Percentiles rank a stretch among this genome's conserved stretches.
Conservation (phyloP, 2,329 filamentous ascomycete genomes). For the Cytospora mali region DNA sequence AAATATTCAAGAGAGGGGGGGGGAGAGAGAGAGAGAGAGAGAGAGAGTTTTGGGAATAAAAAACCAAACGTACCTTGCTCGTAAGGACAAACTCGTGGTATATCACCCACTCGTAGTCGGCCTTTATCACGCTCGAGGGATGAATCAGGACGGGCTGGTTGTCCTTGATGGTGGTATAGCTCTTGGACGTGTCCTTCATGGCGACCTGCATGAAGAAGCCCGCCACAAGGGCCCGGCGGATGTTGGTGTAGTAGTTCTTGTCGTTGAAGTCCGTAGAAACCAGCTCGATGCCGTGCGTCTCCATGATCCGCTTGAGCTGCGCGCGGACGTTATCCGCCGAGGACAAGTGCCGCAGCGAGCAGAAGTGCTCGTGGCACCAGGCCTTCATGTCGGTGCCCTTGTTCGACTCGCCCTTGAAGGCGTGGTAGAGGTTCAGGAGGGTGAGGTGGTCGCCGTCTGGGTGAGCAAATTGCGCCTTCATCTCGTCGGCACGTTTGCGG, state of each 20-base stretch:
- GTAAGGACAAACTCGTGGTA: constrained; percentile 99
- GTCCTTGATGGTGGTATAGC: constrained; percentile 95
- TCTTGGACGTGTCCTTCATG: constrained; percentile 89
- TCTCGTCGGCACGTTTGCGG: constrained; percentile 91
- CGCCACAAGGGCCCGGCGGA: constrained; percentile 84
- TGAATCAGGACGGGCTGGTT: constrained; percentile 92
- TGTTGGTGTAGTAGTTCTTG: constrained; percentile 98
- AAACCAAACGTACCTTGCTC: constrained; percentile 45
- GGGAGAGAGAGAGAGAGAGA: no score
- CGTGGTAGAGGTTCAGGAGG: constrained; percentile 96
- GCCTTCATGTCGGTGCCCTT: constrained; percentile 71
- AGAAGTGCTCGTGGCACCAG: constrained; percentile 97
- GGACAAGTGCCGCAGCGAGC: constrained; percentile 83
- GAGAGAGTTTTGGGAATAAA: no score
- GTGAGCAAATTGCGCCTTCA: constrained; percentile 94
- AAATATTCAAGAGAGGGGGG: neutral
- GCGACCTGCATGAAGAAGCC: constrained; percentile 99
- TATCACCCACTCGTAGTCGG: constrained; percentile 93
- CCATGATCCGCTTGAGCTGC: constrained; percentile 96
- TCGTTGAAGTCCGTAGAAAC: constrained; percentile 88
- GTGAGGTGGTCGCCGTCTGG: constrained; percentile 94
- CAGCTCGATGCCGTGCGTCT: constrained; percentile 83
- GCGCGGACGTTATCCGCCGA: constrained; percentile 92
- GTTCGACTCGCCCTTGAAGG: constrained; percentile 79
- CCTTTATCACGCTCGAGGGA: constrained; percentile 84